Evolutionary conservation across 305 asterid genomes (phyloP), one percentile per base, ranked within the genome.

Genomic region (Fraxinus paxiana): DNA sequence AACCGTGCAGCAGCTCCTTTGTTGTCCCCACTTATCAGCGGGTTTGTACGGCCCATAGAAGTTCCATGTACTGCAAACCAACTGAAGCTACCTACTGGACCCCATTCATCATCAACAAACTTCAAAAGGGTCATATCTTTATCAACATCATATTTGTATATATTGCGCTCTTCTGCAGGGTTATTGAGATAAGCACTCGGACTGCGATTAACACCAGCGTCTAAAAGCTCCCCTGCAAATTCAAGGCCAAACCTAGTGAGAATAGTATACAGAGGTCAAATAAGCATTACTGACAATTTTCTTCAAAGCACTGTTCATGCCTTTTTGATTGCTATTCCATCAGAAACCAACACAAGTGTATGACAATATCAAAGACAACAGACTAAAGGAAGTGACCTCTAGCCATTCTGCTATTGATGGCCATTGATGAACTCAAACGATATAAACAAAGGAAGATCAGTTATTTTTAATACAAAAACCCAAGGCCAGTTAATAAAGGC

Each of bases 31-130:
- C 99, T 96, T 63, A 96, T 92, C 88, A 96, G 86, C 6, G 93
- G 88, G 85, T 96, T 96, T 77, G 96, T 92, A 73, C 97, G 97
- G 87, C 99, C 88, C 99, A 96, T 96, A 56, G 99, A 96, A 75
- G 99, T 96, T 79, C 99, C 99, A 78, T 96, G 99, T 69, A 98
- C 94, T 33, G 99, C 94, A 88, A 96, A 96, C 99, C 99, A 96
- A 83, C 89, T 96, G 88, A 94, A 96, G 91, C 98, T 92, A 80
- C 98, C 99, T n/a, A 96, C 92, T 72, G 99, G 95, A 26, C 99
- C 99, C 98, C 98, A 94, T 81, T 92, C 92, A 81, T 94, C 91
- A 77, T 92, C 98, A n/a, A 87, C 92, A 85, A 94, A 94, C 90
- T 94, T 96, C 88, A 96, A 77, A 63, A 96, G 97, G 79, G 97